Evolutionary conservation across 345 rosid species (phyloP), one percentile per base, ranked within the genome.

Genomic region (Euphorbia tirucalli): DNA sequence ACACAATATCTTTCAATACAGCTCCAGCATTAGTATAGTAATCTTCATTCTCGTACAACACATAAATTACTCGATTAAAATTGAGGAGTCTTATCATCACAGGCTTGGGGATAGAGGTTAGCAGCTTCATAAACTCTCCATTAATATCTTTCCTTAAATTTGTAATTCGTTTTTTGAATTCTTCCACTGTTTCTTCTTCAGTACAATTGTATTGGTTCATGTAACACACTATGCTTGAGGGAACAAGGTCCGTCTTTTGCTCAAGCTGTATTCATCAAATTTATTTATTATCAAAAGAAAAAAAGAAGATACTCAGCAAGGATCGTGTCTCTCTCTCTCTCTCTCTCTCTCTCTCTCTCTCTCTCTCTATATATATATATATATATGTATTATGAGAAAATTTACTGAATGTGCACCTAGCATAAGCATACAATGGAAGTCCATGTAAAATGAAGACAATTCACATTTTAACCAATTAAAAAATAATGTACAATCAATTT

Each of bases 141-240:
- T 84, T 82, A 4, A 82, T 37, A 30, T 83, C 85, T 57, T 74
- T 82, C 84, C 83, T 82, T 0, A 82, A 83, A 63, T 54, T 8
- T 10, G 5, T 3, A 2, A 81, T 48, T 60, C 5, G 71, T 22
- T 50, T 69, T 1, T 13, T 18, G 0, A 86, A n/a, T 27, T 65
- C 75, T 0, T 54, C 18, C 0, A 49, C 8, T 2, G 83, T 64
- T 48, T 63, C 83, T 7, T 80, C 57, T 5, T 60, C 72, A 4
- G 66, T n/a, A 10, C 49, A 73, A 0, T 65, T 68, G 43, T 85
- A 19, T 16, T 84, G 77, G 15, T 66, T 78, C 77, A 57, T 71
- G 74, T 71, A 76, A 31, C 81, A 76, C 25, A 70, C 79, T 1
- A 79, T 31, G 2, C 16, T 54, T 0, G 81, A 74, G 22, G 64